Evolutionary conservation across 139 green algal genomes (phyloP), one percentile per base, ranked within the genome.

Genomic region (Chlorella sp.): DNA sequence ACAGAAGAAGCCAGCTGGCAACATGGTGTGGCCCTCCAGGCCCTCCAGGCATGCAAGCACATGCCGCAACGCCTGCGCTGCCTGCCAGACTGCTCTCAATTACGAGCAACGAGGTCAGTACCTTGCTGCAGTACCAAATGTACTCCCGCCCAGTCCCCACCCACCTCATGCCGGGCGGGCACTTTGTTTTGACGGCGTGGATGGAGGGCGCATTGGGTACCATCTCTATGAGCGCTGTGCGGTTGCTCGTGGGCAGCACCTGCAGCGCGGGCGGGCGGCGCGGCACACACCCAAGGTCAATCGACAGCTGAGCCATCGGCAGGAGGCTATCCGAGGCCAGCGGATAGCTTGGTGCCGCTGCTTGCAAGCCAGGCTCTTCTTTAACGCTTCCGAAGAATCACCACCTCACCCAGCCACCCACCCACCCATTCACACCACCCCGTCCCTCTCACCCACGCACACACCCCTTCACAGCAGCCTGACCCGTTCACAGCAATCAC

Each of bases 141-240:
- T n/a, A n/a, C n/a, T n/a, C n/a, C n/a, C n/a, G n/a, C n/a, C n/a
- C n/a, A n/a, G n/a, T n/a, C n/a, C n/a, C n/a, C n/a, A n/a, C 76
- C 14, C 37, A 88, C 73, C 93, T 96, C 34, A 90, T 92, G 68
- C 87, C 87, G 15, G 90, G 86, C 2, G 90, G 85, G n/a, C 81
- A 87, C 48, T 83, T 86, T 78, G 89, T 86, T 93, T 99, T 99
- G 92, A 99, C 88, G 14, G 95, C 93, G 93, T 99, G 98, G 34
- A 99, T 96, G 68, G 96, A 99, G 34, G 97, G 92, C 9, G 96
- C 93, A 90, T 99, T 97, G 21, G 97, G 95, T 40, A 99, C 96
- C 85, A 98, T 94, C 93, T 99, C 97, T 60, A 99, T 99, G n/a
- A 99, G 92, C 30, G 97, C 98, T 0, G 98, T 98, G 85, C 93